Percentiles rank a stretch among this genome's conserved stretches.
Evolutionary conservation across 164 flowering plant genomes (phyloP).

Genomic region (Akebia trifoliata): DNA sequence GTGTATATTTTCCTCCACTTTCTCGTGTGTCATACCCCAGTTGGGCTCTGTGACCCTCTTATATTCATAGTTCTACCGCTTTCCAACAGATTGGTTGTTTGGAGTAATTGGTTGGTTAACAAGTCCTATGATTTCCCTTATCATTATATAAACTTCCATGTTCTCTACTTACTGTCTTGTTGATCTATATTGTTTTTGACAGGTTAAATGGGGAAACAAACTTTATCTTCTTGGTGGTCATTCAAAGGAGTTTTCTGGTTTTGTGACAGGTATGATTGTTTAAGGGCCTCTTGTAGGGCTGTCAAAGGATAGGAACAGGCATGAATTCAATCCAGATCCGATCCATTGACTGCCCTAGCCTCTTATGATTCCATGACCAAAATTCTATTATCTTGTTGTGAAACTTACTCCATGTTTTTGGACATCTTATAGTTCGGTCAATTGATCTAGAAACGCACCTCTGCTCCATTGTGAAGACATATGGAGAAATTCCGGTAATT

Average conservation of each 20-base stretch:
- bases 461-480: conserved; percentile 55
- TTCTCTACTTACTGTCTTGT: not conserved
- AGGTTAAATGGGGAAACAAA: conserved; percentile 75
- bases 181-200: conserved; percentile 16
- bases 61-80: no score
- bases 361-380: conserved; percentile 1
- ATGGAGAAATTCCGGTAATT: conserved; percentile 78
- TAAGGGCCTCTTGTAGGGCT: no score
- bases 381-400: not conserved
- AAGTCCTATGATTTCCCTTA: no score
- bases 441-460: conserved; percentile 60
- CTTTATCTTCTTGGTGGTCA: conserved; percentile 71
- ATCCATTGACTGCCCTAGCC: no score
- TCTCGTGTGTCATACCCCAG: no score
- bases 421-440: conserved; percentile 52
- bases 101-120: no score
- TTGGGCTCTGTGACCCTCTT: no score
- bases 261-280: conserved; percentile 45
- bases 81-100: no score
- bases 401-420: conserved; percentile 13
- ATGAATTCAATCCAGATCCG: no score
- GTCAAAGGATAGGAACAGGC: no score
- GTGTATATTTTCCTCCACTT: no score
- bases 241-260: conserved; percentile 43
- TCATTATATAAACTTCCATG: no score